Evolutionary conservation across 108 stramenopile genomes (phyloP).

Genomic region (Nitzschia palea): DNA sequence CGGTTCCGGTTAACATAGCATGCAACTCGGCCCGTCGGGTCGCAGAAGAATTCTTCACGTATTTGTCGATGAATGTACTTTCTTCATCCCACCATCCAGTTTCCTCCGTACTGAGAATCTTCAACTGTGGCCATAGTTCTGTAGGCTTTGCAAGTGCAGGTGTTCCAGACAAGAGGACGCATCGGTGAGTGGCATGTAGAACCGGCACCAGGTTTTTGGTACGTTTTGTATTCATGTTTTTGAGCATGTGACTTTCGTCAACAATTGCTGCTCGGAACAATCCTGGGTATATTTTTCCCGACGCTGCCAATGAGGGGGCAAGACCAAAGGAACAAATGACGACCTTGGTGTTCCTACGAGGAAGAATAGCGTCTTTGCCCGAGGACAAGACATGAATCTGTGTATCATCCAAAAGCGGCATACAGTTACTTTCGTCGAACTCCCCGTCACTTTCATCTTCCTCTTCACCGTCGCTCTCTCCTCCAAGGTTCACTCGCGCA

Average conservation of each 20-base stretch:
- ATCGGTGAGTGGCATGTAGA: slow-evolving; percentile 68
- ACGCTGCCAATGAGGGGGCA: slow-evolving; percentile 59
- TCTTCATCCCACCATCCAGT: slow-evolving; percentile 74
- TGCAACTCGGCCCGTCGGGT: slow-evolving; percentile 84
- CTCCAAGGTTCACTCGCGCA: slow-evolving; percentile 1
- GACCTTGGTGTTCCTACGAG: slow-evolving; percentile 47
- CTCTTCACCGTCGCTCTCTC: slow-evolving; percentile 6
- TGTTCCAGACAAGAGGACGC: slow-evolving; percentile 93
- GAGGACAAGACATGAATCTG: slow-evolving; percentile 79
- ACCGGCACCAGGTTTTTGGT: slow-evolving; percentile 81
- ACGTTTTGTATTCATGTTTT: slow-evolving; percentile 83
- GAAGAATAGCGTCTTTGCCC: slow-evolving; percentile 54
- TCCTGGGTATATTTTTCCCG: slow-evolving; percentile 45
- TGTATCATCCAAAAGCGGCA: slow-evolving; percentile 41
- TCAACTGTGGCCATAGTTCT: slow-evolving; percentile 94
- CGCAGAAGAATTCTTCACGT: slow-evolving; percentile 58
- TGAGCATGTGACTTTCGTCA: slow-evolving; percentile 96
- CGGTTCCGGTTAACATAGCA: slow-evolving; percentile 84
- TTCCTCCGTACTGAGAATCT: slow-evolving; percentile 67
- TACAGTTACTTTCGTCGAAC: slow-evolving; percentile 23
- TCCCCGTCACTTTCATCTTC: slow-evolving; percentile 10
- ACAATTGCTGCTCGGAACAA: slow-evolving; percentile 88
- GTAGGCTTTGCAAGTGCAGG: slow-evolving; percentile 93
- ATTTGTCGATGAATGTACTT: slow-evolving; percentile 70
- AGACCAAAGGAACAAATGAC: slow-evolving; percentile 87